Percentiles rank a stretch among this genome's conserved stretches.
Evolutionary conservation across 192 early-diverging fungal species (phyloP).

Genomic region (Rhizophagus sp.): DNA sequence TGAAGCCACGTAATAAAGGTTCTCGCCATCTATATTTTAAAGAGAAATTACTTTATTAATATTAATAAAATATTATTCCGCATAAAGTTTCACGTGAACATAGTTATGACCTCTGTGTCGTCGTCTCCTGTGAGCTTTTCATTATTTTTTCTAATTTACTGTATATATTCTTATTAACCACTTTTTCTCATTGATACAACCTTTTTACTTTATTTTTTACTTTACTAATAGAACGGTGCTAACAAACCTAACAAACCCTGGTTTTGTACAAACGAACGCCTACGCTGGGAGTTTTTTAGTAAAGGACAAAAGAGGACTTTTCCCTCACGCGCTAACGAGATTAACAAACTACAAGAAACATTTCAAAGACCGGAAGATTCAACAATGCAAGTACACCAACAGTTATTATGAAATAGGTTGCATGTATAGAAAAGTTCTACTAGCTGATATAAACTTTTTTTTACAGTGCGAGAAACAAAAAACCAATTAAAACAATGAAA

Average conservation of each 20-base stretch:
- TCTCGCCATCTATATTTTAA: background rate
- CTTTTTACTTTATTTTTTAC: background rate
- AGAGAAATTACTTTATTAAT: background rate
- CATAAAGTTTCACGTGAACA: slow-evolving; percentile 8
- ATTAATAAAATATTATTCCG: background rate
- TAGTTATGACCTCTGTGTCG: slow-evolving; percentile 18
- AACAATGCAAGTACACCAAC: background rate
- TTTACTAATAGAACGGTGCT: background rate
- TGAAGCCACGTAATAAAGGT: background rate
- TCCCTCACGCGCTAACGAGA: background rate
- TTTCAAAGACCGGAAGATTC: background rate
- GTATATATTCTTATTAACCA: background rate
- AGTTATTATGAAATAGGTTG: no score
- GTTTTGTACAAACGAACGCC: slow-evolving; percentile 8
- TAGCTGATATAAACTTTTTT: background rate
- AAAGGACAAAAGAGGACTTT: background rate
- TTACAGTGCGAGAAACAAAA: background rate
- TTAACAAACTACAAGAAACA: background rate
- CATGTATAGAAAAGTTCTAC: no score
- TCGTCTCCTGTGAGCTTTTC: slow-evolving; percentile 11
- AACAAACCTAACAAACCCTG: background rate
- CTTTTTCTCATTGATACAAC: background rate
- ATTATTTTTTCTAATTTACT: background rate
- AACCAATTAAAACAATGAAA: background rate
- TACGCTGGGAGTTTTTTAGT: slow-evolving; percentile 5